Evolutionary conservation across 1,284 basidiomycete genomes (phyloP), one percentile per base, ranked within the genome.

Genomic region (Phellinidium pouzarii): DNA sequence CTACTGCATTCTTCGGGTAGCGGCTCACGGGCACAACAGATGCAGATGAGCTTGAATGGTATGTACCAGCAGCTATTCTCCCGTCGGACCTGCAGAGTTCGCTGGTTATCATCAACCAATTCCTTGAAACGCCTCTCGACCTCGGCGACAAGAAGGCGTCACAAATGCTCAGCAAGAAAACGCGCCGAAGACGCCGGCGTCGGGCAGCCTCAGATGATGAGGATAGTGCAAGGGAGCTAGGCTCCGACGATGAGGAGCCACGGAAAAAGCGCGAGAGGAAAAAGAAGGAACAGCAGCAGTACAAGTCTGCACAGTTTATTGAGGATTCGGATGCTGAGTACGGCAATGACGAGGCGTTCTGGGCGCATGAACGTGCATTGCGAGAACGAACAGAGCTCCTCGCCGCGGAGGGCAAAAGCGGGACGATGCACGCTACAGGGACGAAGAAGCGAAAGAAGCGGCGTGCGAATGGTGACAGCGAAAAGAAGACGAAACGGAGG

Each of bases 221-320:
- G 31, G 75, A 72, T 40, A 66, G 55, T 6, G 71, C 68, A 22
- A 72, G 71, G 45, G 64, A 63, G 47, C 67, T 61, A 17, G 60
- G 63, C 14, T 72, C 73, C 48, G 73, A 66, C 6, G 73, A 76
- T 46, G 76, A 76, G 58, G 71, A 70, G 40, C 66, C 61, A 45
- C 64, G 62, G 52, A 74, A 67, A 62, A 76, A 73, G 64, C 75
- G 70, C 64, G 71, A 72, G 60, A 77, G 74, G 71, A 79, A 81
- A 68, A 75, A 71, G 61, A 80, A 84, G 62, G 90, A 94, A 66
- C 76, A 81, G 61, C 76, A 83, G 66, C 67, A 73, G 52, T 94
- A 87, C 75, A 93, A 93, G 68, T 87, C 84, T 9, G 91, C 92
- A 4, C 86, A 91, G 65, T 91, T 94, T 65, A 92, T 94, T 64